These are phyloP conservation scores for Saprolegnia diclina DNA, from an alignment of 352 stramenopile genomes.

Conservation along the genomic window DNA sequence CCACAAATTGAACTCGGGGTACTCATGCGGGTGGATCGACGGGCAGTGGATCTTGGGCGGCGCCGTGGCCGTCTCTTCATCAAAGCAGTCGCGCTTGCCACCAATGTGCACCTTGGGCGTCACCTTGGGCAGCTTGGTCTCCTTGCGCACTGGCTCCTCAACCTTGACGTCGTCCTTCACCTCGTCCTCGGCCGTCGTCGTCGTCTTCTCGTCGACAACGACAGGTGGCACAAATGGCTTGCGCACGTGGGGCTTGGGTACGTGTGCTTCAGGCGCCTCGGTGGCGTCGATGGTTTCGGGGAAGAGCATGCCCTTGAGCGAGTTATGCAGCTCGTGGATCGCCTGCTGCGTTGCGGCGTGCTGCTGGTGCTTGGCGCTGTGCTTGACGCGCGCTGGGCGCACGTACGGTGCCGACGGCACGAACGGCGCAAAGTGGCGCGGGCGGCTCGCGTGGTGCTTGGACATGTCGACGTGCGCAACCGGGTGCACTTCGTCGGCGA, in stretches of 20 bases:
- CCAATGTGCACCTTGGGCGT: slow-evolving; percentile 8
- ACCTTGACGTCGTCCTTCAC: not conserved
- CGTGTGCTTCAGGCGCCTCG: not conserved
- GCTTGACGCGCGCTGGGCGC: not conserved
- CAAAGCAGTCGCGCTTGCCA: not conserved
- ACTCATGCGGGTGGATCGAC: slow-evolving; percentile 11
- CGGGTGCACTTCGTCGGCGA: not conserved
- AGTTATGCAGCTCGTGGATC: not conserved
- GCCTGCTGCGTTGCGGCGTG: not conserved
- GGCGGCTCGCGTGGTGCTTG: slow-evolving; percentile 1
- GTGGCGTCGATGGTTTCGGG: not conserved
- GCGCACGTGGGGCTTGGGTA: not conserved
- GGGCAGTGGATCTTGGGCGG: slow-evolving; percentile 6
- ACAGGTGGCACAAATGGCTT: not conserved
- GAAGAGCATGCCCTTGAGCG: slow-evolving; percentile 8
- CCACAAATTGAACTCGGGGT: slow-evolving; percentile 12
- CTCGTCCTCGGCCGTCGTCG: not conserved
- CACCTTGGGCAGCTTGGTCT: not conserved
- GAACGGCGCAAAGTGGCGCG: not conserved
- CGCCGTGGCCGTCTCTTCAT: not conserved
- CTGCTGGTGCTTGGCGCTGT: not conserved
- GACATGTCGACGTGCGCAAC: slow-evolving; percentile 5
- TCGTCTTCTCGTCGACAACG: too few species aligned
- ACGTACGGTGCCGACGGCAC: not conserved
- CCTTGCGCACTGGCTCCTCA: not conserved